phyloP scores from a whole-genome alignment of 257 asterid species.

The Ballota nigra region DNA sequence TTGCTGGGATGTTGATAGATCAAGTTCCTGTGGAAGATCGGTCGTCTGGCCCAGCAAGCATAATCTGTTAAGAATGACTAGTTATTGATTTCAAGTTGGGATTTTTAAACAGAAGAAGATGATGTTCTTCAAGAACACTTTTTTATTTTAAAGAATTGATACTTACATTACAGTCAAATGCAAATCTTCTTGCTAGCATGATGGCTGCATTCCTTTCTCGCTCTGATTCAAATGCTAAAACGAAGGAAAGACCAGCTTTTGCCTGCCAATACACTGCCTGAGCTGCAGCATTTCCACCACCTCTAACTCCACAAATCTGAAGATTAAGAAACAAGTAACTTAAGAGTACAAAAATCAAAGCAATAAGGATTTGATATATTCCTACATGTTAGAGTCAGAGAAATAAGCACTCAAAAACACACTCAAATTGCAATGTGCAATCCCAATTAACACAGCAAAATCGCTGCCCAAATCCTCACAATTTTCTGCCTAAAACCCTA shows the following conservation, averaged over 20 bases:
- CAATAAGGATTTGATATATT: not conserved
- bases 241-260: conserved; percentile 59
- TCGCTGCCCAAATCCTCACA: too few species aligned
- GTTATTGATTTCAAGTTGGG: not conserved
- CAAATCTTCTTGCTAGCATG: conserved; percentile 88
- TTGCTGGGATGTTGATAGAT: conserved; percentile 18
- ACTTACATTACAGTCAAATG: conserved; percentile 88
- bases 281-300: conserved; percentile 95
- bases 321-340: conserved; percentile 3
- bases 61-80: conserved; percentile 43
- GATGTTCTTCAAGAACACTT: not conserved
- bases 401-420: too few species aligned
- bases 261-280: conserved; percentile 88
- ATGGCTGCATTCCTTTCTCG: conserved; percentile 92
- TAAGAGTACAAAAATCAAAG: not conserved
- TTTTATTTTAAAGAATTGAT: conserved; percentile 5
- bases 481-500: too few species aligned
- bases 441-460: too few species aligned
- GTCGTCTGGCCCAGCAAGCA: conserved; percentile 75
- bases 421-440: too few species aligned
- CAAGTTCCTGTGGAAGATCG: conserved; percentile 48
- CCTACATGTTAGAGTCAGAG: too few species aligned
- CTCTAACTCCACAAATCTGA: conserved; percentile 94
- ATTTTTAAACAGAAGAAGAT: not conserved
- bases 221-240: conserved; percentile 80